Percentiles rank a stretch among this genome's conserved stretches.
These are phyloP conservation scores for Nitzschia sp. DNA, from an alignment of 108 stramenopile genomes.

Conservation along the genomic window DNA sequence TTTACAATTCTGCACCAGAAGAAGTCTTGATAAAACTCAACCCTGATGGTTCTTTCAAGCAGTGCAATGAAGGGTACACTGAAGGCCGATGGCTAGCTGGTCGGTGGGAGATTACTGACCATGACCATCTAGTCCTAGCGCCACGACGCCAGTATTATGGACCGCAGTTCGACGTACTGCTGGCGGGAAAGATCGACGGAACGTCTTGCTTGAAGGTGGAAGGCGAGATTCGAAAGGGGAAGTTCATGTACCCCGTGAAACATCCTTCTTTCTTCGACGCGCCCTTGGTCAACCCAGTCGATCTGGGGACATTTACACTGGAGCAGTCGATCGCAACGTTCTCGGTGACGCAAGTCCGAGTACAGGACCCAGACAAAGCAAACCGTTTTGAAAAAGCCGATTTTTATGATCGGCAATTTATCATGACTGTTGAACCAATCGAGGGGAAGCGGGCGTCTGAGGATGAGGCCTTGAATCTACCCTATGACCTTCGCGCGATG, in stretches of 20 bases:
- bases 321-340: slow-evolving; percentile 16
- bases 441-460: background rate
- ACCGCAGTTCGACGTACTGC: slow-evolving; percentile 19
- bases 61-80: slow-evolving; percentile 32
- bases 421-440: slow-evolving; percentile 20
- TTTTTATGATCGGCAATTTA: slow-evolving; percentile 11
- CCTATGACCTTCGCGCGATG: slow-evolving; percentile 21
- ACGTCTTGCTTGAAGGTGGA: background rate
- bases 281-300: slow-evolving; percentile 44
- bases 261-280: slow-evolving; percentile 34
- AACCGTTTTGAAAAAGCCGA: background rate
- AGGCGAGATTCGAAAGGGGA: slow-evolving; percentile 26
- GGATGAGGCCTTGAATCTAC: background rate
- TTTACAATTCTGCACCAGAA: background rate
- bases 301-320: slow-evolving; percentile 8
- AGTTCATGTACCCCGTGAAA: slow-evolving; percentile 22
- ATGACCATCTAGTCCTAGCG: slow-evolving; percentile 4
- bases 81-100: slow-evolving; percentile 32
- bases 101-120: slow-evolving; percentile 7
- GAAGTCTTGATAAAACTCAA: slow-evolving; percentile 26
- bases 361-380: background rate
- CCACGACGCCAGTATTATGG: slow-evolving; percentile 34
- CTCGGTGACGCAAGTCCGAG: background rate
- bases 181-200: slow-evolving; percentile 8
- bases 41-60: slow-evolving; percentile 29